These are phyloP conservation scores for Sclerotinia nivalis DNA, from an alignment of 2,329 filamentous ascomycete genomes.

Conservation along the genomic window DNA sequence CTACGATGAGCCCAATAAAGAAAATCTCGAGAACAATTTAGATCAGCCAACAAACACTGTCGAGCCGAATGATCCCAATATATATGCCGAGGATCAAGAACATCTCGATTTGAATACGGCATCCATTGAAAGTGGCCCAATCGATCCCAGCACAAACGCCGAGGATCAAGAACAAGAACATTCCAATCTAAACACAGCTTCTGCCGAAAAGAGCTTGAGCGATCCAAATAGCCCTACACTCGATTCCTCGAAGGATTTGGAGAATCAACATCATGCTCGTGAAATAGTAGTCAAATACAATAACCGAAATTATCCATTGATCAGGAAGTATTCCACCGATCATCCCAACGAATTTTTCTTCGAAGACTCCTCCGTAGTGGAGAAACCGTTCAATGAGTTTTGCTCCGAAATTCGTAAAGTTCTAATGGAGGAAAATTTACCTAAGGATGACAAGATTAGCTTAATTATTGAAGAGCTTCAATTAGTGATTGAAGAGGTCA, in stretches of 20 bases:
- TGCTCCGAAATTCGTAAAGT: slow-evolving; percentile 56
- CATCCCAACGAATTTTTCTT: slow-evolving; percentile 57
- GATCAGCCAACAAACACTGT: not conserved
- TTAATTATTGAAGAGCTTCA: slow-evolving; percentile 56
- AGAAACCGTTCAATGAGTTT: slow-evolving; percentile 54
- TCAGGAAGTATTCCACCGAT: slow-evolving; percentile 39
- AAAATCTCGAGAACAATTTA: not conserved
- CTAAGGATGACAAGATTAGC: slow-evolving; percentile 57
- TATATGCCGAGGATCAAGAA: slow-evolving; percentile 1
- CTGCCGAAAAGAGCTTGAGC: not conserved
- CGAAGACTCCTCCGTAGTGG: slow-evolving; percentile 55
- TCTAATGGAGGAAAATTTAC: slow-evolving; percentile 53
- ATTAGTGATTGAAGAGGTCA: slow-evolving; percentile 59
- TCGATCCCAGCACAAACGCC: not conserved
- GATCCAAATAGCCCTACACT: not conserved
- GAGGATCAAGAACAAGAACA: slow-evolving; percentile 3
- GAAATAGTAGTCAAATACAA: slow-evolving; percentile 23
- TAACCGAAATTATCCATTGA: slow-evolving; percentile 19
- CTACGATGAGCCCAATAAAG: not conserved
- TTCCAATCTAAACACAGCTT: not conserved
- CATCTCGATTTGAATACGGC: not conserved
- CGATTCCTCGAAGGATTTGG: slow-evolving; percentile 11
- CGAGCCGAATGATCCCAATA: not conserved
- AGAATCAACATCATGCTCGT: slow-evolving; percentile 1
- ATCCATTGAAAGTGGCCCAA: not conserved